Percentiles rank a stretch among this genome's conserved stretches.
These are phyloP conservation scores for Bryoglossum gracile DNA, from an alignment of 495 filamentous ascomycete species.

Conservation along the genomic window DNA sequence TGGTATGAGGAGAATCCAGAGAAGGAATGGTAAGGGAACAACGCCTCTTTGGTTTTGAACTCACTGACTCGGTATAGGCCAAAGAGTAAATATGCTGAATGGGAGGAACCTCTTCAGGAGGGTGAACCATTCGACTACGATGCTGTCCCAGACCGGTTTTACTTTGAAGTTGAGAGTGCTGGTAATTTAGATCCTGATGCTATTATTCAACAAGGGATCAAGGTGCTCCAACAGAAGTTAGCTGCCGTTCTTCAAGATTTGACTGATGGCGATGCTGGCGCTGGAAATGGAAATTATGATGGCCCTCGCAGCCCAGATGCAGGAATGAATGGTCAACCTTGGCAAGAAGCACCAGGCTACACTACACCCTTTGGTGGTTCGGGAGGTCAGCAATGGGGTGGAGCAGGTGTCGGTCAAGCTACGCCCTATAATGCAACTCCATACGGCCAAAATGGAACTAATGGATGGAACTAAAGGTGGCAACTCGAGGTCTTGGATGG, in stretches of 20 bases:
- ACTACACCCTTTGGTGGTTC: constrained; percentile 68
- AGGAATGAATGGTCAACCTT: constrained; percentile 47
- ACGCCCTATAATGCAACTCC: constrained; percentile 67
- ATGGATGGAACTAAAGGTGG: constrained; percentile 14
- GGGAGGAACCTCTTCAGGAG: constrained; percentile 77
- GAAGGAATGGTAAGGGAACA: constrained; percentile 73
- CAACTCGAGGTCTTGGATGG: background rate
- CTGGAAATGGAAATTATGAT: constrained; percentile 46
- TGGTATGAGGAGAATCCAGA: constrained; percentile 87
- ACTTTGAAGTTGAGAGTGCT: constrained; percentile 85
- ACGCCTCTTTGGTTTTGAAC: too few species aligned
- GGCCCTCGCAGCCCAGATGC: constrained; percentile 56
- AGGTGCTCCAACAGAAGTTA: constrained; percentile 82
- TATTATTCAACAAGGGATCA: constrained; percentile 83
- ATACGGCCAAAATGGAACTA: constrained; percentile 44
- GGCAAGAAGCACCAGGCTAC: constrained; percentile 58
- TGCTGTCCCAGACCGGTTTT: constrained; percentile 75
- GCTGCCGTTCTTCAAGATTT: constrained; percentile 76
- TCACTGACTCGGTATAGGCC: too few species aligned
- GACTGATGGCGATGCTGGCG: constrained; percentile 39
- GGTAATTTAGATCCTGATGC: constrained; percentile 80
- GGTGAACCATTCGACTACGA: constrained; percentile 86
- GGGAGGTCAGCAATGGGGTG: constrained; percentile 57
- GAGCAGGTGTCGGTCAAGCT: constrained; percentile 32
- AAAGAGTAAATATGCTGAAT: constrained; percentile 71